Conservation (phyloP, 768 basidiomycete species). For the Terana coerulea region DNA sequence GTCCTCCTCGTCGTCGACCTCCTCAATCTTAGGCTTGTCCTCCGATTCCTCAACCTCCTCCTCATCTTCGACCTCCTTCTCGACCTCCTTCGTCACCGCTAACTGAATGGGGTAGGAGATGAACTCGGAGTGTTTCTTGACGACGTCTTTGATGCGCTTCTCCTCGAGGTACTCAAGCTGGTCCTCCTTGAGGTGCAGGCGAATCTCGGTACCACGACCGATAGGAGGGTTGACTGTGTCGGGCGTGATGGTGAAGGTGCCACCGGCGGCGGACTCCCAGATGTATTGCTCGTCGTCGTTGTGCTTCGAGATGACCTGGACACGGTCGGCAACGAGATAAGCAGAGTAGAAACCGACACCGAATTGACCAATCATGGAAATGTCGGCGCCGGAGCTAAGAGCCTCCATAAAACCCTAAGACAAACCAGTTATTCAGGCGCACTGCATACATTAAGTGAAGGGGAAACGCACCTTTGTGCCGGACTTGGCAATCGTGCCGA, state of each 20-base stretch:
- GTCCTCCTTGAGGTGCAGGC: slow-evolving; percentile 95
- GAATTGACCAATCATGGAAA: slow-evolving; percentile 98
- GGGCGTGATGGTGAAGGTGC: slow-evolving; percentile 97
- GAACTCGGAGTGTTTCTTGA: slow-evolving; percentile 99
- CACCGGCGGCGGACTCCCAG: slow-evolving; percentile 99
- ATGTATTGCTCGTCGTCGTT: slow-evolving; percentile 99
- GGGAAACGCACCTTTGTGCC: slow-evolving; percentile 56
- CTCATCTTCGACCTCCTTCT: slow-evolving; percentile 94
- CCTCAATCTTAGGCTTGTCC: slow-evolving; percentile 70
- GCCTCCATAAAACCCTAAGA: slow-evolving; percentile 96
- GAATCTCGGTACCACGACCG: slow-evolving; percentile 91
- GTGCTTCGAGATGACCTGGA: slow-evolving; percentile 99
- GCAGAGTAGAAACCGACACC: slow-evolving; percentile 99
- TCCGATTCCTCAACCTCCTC: slow-evolving; percentile 77
- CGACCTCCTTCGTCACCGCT: slow-evolving; percentile 97
- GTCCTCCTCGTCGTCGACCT: slow-evolving; percentile 71
- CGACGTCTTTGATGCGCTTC: slow-evolving; percentile 98
- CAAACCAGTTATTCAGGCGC: neutral
- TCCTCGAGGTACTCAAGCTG: slow-evolving; percentile 99
- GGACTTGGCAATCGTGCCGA: slow-evolving; percentile 94
- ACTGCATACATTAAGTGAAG: neutral
- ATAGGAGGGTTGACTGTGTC: slow-evolving; percentile 89
- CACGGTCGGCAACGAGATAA: slow-evolving; percentile 97
- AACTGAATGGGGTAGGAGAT: slow-evolving; percentile 99
- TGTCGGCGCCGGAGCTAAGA: slow-evolving; percentile 82